Percentiles rank a stretch among this genome's conserved stretches.
These are phyloP conservation scores for Capronia americana DNA, from an alignment of 2,329 filamentous ascomycete species.

Conservation along the genomic window DNA sequence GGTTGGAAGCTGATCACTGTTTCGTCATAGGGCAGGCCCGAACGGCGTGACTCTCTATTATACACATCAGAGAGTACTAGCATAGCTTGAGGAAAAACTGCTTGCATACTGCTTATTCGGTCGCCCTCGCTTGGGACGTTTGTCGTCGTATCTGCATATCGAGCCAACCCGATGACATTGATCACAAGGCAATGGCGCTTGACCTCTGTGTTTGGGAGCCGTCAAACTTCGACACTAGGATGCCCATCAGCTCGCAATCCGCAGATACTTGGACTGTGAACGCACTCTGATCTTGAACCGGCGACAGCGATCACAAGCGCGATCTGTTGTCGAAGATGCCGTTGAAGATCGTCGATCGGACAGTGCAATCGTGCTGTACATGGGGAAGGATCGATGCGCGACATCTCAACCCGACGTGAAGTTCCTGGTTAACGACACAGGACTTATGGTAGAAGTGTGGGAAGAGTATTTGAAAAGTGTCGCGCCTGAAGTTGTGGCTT, in stretches of 20 bases:
- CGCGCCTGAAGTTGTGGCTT: too few relatives aligned
- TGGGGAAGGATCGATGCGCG: background rate
- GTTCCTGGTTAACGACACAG: background rate
- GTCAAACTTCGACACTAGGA: constrained; percentile 9
- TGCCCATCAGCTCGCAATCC: background rate
- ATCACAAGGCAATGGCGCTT: background rate
- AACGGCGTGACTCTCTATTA: background rate
- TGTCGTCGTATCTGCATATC: constrained; percentile 17
- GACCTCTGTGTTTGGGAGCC: background rate
- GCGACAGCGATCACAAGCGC: constrained; percentile 23
- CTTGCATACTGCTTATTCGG: constrained; percentile 8
- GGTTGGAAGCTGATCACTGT: background rate
- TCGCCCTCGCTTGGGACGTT: constrained; percentile 19
- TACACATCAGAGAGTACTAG: background rate
- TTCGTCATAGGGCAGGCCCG: background rate
- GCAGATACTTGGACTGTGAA: background rate
- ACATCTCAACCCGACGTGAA: background rate
- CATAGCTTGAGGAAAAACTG: background rate
- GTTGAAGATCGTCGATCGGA: background rate
- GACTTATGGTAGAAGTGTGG: too few relatives aligned
- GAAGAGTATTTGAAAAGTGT: background rate
- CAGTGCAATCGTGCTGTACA: background rate
- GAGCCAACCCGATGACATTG: constrained; percentile 11
- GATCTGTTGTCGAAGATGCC: background rate
- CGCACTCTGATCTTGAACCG: constrained; percentile 22